Percentiles rank a stretch among this genome's conserved stretches.
Conservation (phyloP, 1,284 basidiomycete genomes). For the Ganoderma leucocontextum region DNA sequence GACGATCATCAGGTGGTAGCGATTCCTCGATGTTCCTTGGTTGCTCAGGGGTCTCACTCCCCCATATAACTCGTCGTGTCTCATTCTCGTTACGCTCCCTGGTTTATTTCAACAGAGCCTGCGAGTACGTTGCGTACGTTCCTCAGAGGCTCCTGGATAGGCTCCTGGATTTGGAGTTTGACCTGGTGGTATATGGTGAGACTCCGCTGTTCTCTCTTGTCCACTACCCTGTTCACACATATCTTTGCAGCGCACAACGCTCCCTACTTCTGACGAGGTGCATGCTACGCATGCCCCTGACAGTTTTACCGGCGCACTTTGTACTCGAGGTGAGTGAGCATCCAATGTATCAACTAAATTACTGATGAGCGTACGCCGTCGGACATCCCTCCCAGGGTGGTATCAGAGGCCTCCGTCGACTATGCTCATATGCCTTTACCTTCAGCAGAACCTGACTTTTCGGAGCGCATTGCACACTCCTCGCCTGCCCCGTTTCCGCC, state of each 20-base stretch:
- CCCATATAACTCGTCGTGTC: background rate
- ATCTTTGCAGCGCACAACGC: background rate
- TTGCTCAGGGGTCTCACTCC: background rate
- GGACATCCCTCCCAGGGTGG: background rate
- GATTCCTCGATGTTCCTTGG: background rate
- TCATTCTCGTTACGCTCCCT: background rate
- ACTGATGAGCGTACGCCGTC: background rate
- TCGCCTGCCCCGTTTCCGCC: background rate
- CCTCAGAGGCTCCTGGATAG: background rate
- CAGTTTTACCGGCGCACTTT: background rate
- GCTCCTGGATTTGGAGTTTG: background rate
- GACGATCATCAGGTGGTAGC: constrained; percentile 1
- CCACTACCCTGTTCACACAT: background rate
- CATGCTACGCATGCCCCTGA: background rate
- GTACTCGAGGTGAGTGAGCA: background rate
- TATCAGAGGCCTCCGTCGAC: background rate
- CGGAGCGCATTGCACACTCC: background rate
- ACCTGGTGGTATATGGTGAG: background rate
- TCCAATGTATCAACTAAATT: background rate
- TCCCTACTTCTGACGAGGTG: background rate
- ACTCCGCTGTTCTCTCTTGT: background rate
- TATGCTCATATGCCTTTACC: background rate
- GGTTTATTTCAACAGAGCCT: background rate
- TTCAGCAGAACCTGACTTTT: background rate
- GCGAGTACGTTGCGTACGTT: background rate